These are phyloP conservation scores for Cercophora samala DNA, from an alignment of 495 filamentous ascomycete genomes.

Conservation along the genomic window DNA sequence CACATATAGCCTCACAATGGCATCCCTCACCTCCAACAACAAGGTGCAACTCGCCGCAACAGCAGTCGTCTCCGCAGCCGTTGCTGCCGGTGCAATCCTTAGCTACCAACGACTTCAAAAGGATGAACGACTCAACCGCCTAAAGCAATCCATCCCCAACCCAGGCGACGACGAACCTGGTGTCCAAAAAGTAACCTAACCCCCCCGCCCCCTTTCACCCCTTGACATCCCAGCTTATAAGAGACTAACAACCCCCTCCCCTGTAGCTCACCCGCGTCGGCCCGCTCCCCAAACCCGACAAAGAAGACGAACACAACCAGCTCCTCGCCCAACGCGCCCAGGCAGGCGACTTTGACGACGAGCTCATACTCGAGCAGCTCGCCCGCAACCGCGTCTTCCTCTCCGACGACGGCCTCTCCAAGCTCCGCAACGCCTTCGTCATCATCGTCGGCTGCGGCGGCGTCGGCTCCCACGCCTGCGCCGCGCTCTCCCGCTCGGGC, in stretches of 20 bases:
- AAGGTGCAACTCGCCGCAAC: conserved; percentile 67
- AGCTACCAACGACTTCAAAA: conserved; percentile 65
- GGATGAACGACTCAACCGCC: conserved; percentile 57
- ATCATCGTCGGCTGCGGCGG: conserved; percentile 91
- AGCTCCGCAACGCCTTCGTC: conserved; percentile 76
- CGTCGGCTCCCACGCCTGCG: conserved; percentile 86
- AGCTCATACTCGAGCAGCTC: conserved; percentile 92
- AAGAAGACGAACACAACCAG: conserved; percentile 75
- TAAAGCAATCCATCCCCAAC: conserved; percentile 72
- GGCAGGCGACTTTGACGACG: conserved; percentile 88
- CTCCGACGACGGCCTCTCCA: conserved; percentile 69
- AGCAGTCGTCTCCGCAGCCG: conserved; percentile 69
- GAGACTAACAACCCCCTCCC: conserved; percentile 10
- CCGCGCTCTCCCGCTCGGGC: conserved; percentile 84
- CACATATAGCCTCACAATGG: conserved; percentile 24
- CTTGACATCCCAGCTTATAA: background rate
- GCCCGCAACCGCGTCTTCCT: conserved; percentile 94
- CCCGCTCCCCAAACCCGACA: conserved; percentile 49
- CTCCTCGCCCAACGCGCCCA: conserved; percentile 76
- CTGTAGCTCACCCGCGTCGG: conserved; percentile 76
- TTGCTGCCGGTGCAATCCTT: conserved; percentile 68
- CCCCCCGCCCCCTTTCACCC: background rate
- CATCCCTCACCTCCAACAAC: conserved; percentile 38
- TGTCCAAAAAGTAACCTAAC: conserved; percentile 34
- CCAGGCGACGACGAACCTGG: conserved; percentile 36